A percentile compares a stretch with the other conserved stretches of the same genome.
phyloP scores from a whole-genome alignment of 192 early-diverging fungal species.

The Tieghemiomyces parasiticus region DNA sequence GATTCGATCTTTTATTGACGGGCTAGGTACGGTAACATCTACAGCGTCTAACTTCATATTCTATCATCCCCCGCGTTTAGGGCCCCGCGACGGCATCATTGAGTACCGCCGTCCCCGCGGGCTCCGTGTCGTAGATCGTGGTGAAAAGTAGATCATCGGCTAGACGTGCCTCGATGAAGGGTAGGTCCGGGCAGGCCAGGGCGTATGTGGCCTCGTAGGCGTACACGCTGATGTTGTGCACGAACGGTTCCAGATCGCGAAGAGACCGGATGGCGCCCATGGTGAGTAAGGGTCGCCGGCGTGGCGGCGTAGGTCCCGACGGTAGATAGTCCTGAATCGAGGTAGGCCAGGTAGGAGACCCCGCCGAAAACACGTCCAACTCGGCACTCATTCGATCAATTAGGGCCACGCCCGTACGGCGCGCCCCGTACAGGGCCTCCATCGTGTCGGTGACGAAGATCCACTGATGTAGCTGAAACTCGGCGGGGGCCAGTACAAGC shows the following conservation, averaged over 20 bases:
- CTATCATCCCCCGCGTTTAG: too few relatives aligned
- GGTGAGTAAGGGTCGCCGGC: constrained; percentile 53
- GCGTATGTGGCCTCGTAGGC: constrained; percentile 60
- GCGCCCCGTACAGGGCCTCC: constrained; percentile 39
- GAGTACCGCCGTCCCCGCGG: too few relatives aligned
- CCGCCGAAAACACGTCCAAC: constrained; percentile 24
- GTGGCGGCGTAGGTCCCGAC: constrained; percentile 15
- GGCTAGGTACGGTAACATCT: too few relatives aligned
- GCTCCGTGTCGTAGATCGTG: constrained; percentile 7
- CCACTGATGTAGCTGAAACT: constrained; percentile 88
- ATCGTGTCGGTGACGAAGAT: constrained; percentile 82
- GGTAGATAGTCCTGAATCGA: constrained; percentile 19
- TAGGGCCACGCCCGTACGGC: constrained; percentile 36
- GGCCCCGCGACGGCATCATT: too few relatives aligned
- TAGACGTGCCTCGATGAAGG: constrained; percentile 61
- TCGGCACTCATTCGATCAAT: constrained; percentile 50
- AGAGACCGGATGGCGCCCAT: constrained; percentile 45
- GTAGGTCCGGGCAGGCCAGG: constrained; percentile 52
- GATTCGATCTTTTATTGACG: too few relatives aligned
- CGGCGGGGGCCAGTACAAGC: constrained; percentile 62
- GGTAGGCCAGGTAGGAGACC: constrained; percentile 13
- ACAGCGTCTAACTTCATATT: too few relatives aligned
- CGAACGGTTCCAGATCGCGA: constrained; percentile 62
- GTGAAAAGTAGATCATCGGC: constrained; percentile 30
- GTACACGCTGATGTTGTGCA: constrained; percentile 55